Conservation (phyloP, 148 eudicot species). For the Spergularia bocconei region DNA sequence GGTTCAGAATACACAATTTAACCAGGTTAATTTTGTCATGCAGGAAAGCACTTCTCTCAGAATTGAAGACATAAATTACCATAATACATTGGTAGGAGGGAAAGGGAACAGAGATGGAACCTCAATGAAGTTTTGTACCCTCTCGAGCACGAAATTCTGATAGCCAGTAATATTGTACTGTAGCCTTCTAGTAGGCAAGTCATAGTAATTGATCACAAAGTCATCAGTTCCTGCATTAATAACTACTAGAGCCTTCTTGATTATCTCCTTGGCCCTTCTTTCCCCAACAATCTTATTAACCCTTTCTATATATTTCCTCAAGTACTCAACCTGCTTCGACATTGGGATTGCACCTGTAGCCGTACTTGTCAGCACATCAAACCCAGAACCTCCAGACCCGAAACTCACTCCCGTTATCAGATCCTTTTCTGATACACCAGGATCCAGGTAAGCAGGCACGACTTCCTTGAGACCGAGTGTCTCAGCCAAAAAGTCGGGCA, state of each 20-base stretch:
- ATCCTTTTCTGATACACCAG: slow-evolving; percentile 25
- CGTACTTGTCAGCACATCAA: slow-evolving; percentile 31
- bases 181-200: slow-evolving; percentile 35
- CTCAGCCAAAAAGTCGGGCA: slow-evolving; percentile 43
- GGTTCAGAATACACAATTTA: not conserved
- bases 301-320: slow-evolving; percentile 33
- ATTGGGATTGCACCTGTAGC: slow-evolving; percentile 29
- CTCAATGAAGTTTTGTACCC: slow-evolving; percentile 38
- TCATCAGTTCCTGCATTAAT: slow-evolving; percentile 56
- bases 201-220: slow-evolving; percentile 48
- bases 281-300: slow-evolving; percentile 31
- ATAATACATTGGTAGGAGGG: not conserved
- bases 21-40: not conserved
- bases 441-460: slow-evolving; percentile 41
- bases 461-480: slow-evolving; percentile 39
- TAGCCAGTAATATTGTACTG: slow-evolving; percentile 33
- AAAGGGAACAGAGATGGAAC: slow-evolving; percentile 20
- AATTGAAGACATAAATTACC: not conserved
- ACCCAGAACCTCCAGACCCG: slow-evolving; percentile 53
- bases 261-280: slow-evolving; percentile 34
- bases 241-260: slow-evolving; percentile 34
- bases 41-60: too few species aligned
- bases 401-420: slow-evolving; percentile 46
- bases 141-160: slow-evolving; percentile 41
- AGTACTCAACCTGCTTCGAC: slow-evolving; percentile 33